A percentile compares a stretch with the other conserved stretches of the same genome.
phyloP scores from a whole-genome alignment of 2,329 filamentous ascomycete genomes.

The Calonectria pseudoreteaudii region DNA sequence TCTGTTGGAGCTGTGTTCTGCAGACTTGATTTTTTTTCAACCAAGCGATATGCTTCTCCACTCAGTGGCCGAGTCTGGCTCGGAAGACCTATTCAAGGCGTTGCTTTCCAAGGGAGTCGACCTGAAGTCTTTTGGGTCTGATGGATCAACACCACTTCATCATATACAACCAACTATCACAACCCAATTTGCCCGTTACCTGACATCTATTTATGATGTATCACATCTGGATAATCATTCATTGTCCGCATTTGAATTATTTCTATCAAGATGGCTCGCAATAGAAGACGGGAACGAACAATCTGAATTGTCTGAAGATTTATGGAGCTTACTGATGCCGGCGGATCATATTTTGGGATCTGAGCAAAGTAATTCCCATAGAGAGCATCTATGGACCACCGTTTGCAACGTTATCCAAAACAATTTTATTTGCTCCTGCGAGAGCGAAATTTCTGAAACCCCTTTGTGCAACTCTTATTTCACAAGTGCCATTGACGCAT shows the following conservation, averaged over 20 bases:
- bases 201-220: not conserved
- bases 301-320: too few species aligned
- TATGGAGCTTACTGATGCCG: not conserved
- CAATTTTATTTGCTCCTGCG: not conserved
- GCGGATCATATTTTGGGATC: not conserved
- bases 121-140: too few species aligned
- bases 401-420: not conserved
- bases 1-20: not conserved
- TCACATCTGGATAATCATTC: not conserved
- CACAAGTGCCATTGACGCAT: not conserved
- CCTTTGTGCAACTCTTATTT: not conserved
- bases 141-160: conserved; percentile 7
- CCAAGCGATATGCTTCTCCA: not conserved
- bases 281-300: not conserved
- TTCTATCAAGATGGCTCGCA: not conserved
- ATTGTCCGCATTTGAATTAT: not conserved
- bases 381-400: not conserved
- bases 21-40: not conserved
- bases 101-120: not conserved
- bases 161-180: not conserved
- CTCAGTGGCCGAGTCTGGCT: not conserved
- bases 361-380: not conserved
- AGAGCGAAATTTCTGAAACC: too few species aligned
- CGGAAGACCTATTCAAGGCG: not conserved
- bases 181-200: not conserved